Evolutionary conservation across 2,329 filamentous ascomycete species (phyloP).

Genomic region (Pyrenophora graminea): DNA sequence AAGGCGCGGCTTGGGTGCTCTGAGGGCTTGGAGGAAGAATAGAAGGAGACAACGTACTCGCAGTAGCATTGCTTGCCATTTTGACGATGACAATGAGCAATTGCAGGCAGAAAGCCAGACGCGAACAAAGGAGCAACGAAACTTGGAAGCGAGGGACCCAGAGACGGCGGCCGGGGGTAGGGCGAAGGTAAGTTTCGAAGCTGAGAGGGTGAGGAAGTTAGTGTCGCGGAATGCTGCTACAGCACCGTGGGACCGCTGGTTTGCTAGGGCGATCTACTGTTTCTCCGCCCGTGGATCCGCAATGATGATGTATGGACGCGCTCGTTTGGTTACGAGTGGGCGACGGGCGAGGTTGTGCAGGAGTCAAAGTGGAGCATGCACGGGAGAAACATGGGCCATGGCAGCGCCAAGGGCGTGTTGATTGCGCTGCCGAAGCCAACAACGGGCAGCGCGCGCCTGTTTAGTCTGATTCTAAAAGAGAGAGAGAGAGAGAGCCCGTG

Average conservation of each 20-base stretch:
- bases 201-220: conserved; percentile 22
- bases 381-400: conserved; percentile 17
- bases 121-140: conserved; percentile 14
- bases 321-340: conserved; percentile 3
- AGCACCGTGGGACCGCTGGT: conserved; percentile 14
- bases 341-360: conserved; percentile 19
- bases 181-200: too few relatives aligned
- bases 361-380: conserved; percentile 22
- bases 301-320: conserved; percentile 27
- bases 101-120: conserved; percentile 14
- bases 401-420: conserved; percentile 7
- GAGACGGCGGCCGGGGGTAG: background rate
- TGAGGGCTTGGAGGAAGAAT: conserved; percentile 15
- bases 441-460: background rate
- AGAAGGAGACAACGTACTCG: conserved; percentile 41
- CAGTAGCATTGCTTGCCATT: conserved; percentile 37
- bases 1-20: conserved; percentile 3
- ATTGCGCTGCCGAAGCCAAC: conserved; percentile 9
- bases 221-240: conserved; percentile 27
- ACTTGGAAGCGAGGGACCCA: conserved; percentile 3
- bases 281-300: conserved; percentile 21
- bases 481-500: too few relatives aligned
- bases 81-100: conserved; percentile 16
- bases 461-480: background rate
- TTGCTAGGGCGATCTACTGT: conserved; percentile 9